phyloP scores from a whole-genome alignment of 305 asterid species.

The Solanum hybrid region DNA sequence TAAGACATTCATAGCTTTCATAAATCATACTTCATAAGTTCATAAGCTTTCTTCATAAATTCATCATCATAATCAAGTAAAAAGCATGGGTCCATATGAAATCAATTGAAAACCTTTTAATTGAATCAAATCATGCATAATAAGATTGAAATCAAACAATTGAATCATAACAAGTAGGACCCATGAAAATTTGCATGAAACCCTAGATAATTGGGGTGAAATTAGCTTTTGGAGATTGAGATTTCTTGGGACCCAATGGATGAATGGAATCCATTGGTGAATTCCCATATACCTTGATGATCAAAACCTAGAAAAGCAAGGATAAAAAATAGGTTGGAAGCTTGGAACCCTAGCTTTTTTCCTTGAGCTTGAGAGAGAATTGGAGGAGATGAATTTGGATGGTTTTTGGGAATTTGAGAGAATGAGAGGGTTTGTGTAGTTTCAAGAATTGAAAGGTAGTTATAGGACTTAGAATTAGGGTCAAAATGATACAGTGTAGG shows the following conservation, averaged over 20 bases:
- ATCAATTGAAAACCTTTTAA: background rate
- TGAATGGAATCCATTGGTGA: background rate
- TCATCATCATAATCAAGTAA: background rate
- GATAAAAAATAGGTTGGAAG: background rate
- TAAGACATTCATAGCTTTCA: background rate
- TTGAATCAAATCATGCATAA: background rate
- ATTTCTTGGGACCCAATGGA: background rate
- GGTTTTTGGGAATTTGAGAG: background rate
- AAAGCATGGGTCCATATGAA: background rate
- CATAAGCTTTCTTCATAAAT: background rate
- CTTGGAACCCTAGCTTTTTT: background rate
- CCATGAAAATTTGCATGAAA: background rate
- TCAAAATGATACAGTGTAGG: background rate
- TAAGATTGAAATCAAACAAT: background rate
- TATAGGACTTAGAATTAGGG: background rate
- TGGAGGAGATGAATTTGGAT: background rate
- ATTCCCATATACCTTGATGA: background rate
- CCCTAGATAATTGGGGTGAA: background rate
- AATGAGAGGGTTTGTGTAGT: background rate
- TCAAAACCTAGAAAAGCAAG: too few relatives aligned
- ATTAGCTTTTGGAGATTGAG: background rate
- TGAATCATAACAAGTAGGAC: background rate
- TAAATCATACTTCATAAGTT: background rate
- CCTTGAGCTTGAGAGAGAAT: background rate
- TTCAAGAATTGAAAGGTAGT: background rate